phyloP scores from a whole-genome alignment of 768 basidiomycete genomes.

The Auricularia auricula-judae region DNA sequence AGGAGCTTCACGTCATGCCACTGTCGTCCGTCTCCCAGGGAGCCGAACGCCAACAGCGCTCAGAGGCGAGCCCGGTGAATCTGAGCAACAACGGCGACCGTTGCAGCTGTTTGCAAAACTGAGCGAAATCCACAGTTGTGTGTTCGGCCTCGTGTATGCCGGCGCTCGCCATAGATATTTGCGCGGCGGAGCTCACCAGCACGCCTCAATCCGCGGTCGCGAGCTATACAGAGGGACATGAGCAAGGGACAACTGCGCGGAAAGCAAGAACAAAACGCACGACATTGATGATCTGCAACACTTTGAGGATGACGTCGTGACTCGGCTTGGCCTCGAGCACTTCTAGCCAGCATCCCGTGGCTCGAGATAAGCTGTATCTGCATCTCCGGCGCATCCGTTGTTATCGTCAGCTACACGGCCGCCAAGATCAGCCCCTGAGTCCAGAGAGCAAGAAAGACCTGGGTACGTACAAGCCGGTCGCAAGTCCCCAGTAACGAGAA shows the following conservation, averaged over 20 bases:
- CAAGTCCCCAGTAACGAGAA: conserved; percentile 76
- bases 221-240: conserved; percentile 18
- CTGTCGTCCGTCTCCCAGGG: too few relatives aligned
- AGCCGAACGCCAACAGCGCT: too few relatives aligned
- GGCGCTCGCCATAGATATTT: too few relatives aligned
- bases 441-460: neutral
- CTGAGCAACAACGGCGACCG: too few relatives aligned
- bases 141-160: too few relatives aligned
- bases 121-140: too few relatives aligned
- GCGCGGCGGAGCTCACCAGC: conserved; percentile 64
- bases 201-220: conserved; percentile 64
- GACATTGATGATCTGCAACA: conserved; percentile 82
- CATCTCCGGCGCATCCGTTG: conserved; percentile 76
- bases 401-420: conserved; percentile 48
- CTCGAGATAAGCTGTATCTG: conserved; percentile 78
- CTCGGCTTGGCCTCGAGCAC: conserved; percentile 81
- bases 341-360: conserved; percentile 91
- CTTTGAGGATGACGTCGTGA: conserved; percentile 72
- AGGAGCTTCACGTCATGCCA: too few relatives aligned
- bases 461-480: conserved; percentile 65
- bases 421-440: conserved; percentile 4
- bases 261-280: conserved; percentile 30
- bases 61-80: too few relatives aligned
- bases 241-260: neutral
- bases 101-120: too few relatives aligned